phyloP scores from a whole-genome alignment of 495 filamentous ascomycete genomes.

The Hypoxylon intermedium region DNA sequence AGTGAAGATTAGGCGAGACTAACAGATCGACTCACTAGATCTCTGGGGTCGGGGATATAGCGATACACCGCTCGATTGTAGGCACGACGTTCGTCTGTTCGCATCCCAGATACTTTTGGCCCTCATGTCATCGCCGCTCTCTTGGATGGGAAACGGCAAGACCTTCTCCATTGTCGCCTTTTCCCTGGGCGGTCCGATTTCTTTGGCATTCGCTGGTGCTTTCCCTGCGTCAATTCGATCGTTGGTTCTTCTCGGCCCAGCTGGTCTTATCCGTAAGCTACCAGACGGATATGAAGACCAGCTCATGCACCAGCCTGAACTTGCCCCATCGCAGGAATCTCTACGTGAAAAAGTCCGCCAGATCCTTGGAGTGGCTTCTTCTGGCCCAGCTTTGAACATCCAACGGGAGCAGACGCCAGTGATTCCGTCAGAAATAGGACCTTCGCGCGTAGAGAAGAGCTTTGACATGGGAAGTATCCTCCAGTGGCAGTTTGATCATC shows the following conservation, averaged over 20 bases:
- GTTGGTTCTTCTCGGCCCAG: constrained; percentile 77
- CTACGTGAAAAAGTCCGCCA: constrained; percentile 27
- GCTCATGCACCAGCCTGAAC: constrained; percentile 24
- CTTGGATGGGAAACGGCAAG: constrained; percentile 65
- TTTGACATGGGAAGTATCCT: constrained; percentile 32
- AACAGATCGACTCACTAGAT: constrained; percentile 43
- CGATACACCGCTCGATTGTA: constrained; percentile 67
- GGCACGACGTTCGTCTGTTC: constrained; percentile 77
- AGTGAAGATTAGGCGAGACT: not conserved
- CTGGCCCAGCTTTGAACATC: constrained; percentile 17
- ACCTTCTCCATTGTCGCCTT: constrained; percentile 80
- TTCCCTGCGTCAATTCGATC: constrained; percentile 70
- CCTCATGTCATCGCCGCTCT: constrained; percentile 68
- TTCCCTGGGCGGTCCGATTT: constrained; percentile 81
- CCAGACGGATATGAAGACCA: constrained; percentile 29
- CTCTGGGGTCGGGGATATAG: constrained; percentile 83
- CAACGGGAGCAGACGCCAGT: constrained; percentile 5
- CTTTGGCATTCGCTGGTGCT: constrained; percentile 69
- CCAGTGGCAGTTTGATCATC: constrained; percentile 45
- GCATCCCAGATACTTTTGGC: constrained; percentile 73
- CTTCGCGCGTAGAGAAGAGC: constrained; percentile 18
- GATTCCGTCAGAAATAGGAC: not conserved
- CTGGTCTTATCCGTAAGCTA: constrained; percentile 66
- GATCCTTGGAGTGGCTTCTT: constrained; percentile 21
- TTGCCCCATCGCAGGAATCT: constrained; percentile 19